Evolutionary conservation across 139 green algal genomes (phyloP).

Genomic region (Mesotaenium endlicherianum): DNA sequence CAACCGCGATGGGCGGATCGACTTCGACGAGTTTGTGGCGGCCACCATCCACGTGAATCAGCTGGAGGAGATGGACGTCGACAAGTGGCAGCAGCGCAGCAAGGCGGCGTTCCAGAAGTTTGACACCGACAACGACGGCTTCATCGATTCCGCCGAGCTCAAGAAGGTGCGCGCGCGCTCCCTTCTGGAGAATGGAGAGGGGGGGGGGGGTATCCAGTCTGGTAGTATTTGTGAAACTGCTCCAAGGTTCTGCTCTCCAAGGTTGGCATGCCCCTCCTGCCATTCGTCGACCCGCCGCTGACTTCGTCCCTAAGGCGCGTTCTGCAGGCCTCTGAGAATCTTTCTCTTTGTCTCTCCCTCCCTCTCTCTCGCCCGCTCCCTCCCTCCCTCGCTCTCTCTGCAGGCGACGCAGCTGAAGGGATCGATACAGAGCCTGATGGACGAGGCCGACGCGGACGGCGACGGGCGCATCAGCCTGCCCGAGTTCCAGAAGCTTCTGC

Average conservation of each 20-base stretch:
- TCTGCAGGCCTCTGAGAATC: neutral
- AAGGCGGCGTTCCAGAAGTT: slow-evolving; percentile 33
- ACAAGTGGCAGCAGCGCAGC: slow-evolving; percentile 31
- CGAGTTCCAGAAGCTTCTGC: slow-evolving; percentile 48
- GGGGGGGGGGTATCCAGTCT: neutral
- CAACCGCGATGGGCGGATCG: slow-evolving; percentile 56
- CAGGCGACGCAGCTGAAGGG: slow-evolving; percentile 34
- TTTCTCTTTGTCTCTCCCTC: neutral
- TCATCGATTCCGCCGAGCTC: slow-evolving; percentile 27
- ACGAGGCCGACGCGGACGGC: slow-evolving; percentile 23
- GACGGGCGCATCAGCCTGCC: slow-evolving; percentile 37
- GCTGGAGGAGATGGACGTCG: slow-evolving; percentile 37
- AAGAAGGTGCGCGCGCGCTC: neutral
- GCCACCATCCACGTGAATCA: slow-evolving; percentile 45
- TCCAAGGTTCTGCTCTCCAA: neutral
- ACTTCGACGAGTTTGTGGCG: slow-evolving; percentile 60
- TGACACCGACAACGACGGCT: slow-evolving; percentile 34
- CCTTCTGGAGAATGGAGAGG: neutral
- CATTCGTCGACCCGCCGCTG: neutral
- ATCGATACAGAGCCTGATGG: slow-evolving; percentile 21
- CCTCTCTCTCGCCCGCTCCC: neutral
- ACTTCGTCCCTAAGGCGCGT: neutral
- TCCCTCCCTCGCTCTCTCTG: neutral
- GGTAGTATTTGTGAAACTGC: neutral
- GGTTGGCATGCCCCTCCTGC: neutral